Percentiles rank a stretch among this genome's conserved stretches.
phyloP scores from a whole-genome alignment of 176 grass and related monocot species.

The Tillandsia leiboldiana region DNA sequence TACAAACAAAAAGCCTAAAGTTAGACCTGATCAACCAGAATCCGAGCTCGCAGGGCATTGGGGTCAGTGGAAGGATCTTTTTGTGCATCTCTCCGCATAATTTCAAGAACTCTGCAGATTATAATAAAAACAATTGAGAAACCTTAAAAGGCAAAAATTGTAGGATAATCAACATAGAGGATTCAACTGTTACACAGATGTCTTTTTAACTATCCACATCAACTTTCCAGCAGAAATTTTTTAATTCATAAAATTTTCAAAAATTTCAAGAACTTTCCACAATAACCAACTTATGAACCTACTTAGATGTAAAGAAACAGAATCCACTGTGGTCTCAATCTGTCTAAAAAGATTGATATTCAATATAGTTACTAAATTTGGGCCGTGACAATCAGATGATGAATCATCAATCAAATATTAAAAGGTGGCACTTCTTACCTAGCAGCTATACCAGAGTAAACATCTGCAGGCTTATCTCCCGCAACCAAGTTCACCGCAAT shows the following conservation, averaged over 20 bases:
- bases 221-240: no score
- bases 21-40: constrained; percentile 70
- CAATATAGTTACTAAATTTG: constrained; percentile 4
- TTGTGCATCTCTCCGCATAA: constrained; percentile 75
- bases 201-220: no score
- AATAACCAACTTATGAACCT: no score
- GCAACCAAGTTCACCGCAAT: constrained; percentile 81
- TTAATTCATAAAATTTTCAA: no score
- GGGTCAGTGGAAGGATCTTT: constrained; percentile 53
- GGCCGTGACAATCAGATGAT: not conserved
- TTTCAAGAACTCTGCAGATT: constrained; percentile 58
- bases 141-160: no score
- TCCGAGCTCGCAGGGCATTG: constrained; percentile 51
- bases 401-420: constrained; percentile 18
- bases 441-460: constrained; percentile 92
- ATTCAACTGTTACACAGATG: no score
- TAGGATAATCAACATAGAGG: no score
- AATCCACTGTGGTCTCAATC: not conserved
- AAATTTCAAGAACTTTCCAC: no score
- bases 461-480: constrained; percentile 93
- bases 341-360: not conserved
- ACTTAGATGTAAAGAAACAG: not conserved
- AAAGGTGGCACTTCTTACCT: constrained; percentile 37
- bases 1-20: not conserved
- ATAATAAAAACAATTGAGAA: no score